Evolutionary conservation across 441 rosid genomes (phyloP).

Genomic region (Metrosideros polymorpha): DNA sequence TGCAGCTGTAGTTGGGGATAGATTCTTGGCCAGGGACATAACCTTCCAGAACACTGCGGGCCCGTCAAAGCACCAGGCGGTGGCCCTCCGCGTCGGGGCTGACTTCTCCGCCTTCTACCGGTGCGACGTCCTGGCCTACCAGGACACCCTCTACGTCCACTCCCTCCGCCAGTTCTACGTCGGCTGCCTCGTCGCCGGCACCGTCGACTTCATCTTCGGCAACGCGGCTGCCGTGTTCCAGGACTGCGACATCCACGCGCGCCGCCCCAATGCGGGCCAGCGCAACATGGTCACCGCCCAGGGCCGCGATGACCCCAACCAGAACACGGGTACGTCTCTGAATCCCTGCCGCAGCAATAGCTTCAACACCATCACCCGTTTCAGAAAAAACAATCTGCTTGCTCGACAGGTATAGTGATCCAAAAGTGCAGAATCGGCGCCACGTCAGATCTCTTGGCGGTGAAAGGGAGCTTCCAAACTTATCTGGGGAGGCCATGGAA

Average conservation of each 20-base stretch:
- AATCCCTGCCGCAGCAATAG: neutral
- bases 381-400: neutral
- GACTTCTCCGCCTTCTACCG: constrained; percentile 58
- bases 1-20: constrained; percentile 66
- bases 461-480: constrained; percentile 36
- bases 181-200: constrained; percentile 52
- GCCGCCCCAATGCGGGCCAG: constrained; percentile 56
- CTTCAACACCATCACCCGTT: no score
- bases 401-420: constrained; percentile 34
- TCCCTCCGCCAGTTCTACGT: constrained; percentile 60
- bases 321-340: constrained; percentile 36
- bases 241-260: constrained; percentile 73
- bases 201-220: constrained; percentile 78
- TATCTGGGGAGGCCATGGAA: constrained; percentile 96
- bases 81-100: constrained; percentile 64
- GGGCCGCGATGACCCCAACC: constrained; percentile 68
- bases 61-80: constrained; percentile 82
- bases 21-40: constrained; percentile 58
- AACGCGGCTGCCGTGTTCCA: constrained; percentile 62
- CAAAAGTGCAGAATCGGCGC: constrained; percentile 52
- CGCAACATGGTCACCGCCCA: constrained; percentile 82
- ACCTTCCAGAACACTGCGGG: constrained; percentile 81
- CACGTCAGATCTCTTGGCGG: constrained; percentile 37
- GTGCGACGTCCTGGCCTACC: constrained; percentile 67
- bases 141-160: constrained; percentile 79